phyloP scores from a whole-genome alignment of 441 rosid genomes.

The Lepidium campestre region DNA sequence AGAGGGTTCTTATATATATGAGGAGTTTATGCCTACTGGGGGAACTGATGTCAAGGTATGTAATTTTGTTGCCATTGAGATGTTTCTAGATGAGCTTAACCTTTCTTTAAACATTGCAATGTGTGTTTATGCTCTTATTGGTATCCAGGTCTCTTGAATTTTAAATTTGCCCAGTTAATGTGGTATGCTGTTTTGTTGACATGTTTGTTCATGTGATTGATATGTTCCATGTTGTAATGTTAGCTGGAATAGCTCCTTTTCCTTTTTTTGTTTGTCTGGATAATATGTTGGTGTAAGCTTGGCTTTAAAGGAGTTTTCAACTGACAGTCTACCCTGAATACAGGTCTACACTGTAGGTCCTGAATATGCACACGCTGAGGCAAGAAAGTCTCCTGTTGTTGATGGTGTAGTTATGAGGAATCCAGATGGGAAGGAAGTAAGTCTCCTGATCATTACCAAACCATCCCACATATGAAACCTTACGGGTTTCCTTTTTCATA shows the following conservation, averaged over 20 bases:
- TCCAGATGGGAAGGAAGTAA: conserved; percentile 97
- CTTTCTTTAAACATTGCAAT: background rate
- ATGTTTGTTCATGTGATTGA: background rate
- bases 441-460: conserved; percentile 11
- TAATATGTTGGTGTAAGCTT: background rate
- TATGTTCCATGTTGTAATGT: background rate
- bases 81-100: background rate
- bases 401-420: conserved; percentile 99
- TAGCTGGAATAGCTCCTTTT: background rate
- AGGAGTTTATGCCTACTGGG: conserved; percentile 99
- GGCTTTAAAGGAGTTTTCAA: background rate
- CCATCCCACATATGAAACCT: background rate
- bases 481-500: background rate
- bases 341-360: conserved; percentile 99
- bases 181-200: background rate
- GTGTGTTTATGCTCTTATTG: background rate
- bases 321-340: conserved; percentile 22
- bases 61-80: conserved; percentile 13
- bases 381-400: conserved; percentile 99
- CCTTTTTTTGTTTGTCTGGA: background rate
- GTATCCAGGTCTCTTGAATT: conserved; percentile 9
- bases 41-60: conserved; percentile 99
- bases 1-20: conserved; percentile 98
- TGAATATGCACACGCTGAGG: conserved; percentile 99
- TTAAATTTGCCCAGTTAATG: background rate